A percentile compares a stretch with the other conserved stretches of the same genome.
Conservation (phyloP, 2,329 filamentous ascomycete species). For the Fusarium veterinarium region DNA sequence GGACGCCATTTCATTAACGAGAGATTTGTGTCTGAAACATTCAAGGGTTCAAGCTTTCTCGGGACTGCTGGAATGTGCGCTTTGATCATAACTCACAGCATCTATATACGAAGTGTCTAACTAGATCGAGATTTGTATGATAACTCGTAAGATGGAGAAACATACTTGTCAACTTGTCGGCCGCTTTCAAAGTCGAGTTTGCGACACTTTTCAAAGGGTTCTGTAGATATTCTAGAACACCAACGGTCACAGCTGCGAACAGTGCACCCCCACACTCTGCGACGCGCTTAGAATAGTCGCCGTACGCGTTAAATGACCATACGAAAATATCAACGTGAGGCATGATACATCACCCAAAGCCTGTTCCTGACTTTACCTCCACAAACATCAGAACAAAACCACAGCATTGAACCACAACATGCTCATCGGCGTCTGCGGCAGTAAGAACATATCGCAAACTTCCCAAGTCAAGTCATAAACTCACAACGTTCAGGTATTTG, state of each 20-base stretch:
- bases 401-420: constrained; percentile 56
- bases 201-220: constrained; percentile 9
- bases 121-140: constrained; percentile 12
- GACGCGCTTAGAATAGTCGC: constrained; percentile 36
- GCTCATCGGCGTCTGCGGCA: constrained; percentile 82
- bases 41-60: not conserved
- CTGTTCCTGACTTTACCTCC: not conserved
- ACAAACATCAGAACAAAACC: not conserved
- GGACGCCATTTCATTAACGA: constrained; percentile 12
- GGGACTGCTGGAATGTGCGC: constrained; percentile 21
- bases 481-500: constrained; percentile 76
- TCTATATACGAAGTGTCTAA: not conserved
- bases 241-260: constrained; percentile 1
- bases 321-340: constrained; percentile 8
- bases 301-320: constrained; percentile 28
- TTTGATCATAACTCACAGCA: constrained; percentile 2
- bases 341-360: constrained; percentile 1
- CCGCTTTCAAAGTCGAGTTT: constrained; percentile 10
- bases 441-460: constrained; percentile 54
- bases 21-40: constrained; percentile 30
- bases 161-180: constrained; percentile 15
- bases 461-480: constrained; percentile 5
- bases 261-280: constrained; percentile 32
- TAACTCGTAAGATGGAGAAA: constrained; percentile 26
- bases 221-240: constrained; percentile 28